Base-by-base conservation (phyloP, 345 rosid genomes). In the Melaleuca alternifolia region DNA sequence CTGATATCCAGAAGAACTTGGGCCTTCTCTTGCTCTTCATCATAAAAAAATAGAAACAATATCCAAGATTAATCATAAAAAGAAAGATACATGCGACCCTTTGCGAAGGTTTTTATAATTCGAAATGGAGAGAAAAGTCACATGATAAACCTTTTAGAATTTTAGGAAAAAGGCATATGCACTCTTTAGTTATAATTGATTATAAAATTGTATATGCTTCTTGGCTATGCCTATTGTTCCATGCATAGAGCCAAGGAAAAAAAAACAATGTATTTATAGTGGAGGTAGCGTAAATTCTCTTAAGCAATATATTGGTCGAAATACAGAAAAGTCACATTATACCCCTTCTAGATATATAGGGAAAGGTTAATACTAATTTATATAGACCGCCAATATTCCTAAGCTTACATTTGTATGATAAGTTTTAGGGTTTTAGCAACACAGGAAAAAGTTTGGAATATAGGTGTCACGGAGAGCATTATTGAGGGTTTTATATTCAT, bases 1-100 rank as follows among this genome's bases (percentile, higher is more conserved):
- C 99, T 84, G 98, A 92, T 88, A 96, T 89, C 99, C 99, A 97
- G 51, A 97, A 97, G 54, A 95, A 90, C 83, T 87, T 95, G 83
- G 98, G 98, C n/a, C 84, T 89, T 88, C 88, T 95, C 93, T 97
- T 94, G 92, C 98, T 93, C 99, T 97, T 37, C 24, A 71, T 71
- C 79, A 18, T 71, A 30, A 15, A 62, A 30, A 30, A 30, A 13
- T 14, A 71, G 14, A 15, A 10, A 41, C 41, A 41, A 41, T 33
- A 71, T 37, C 48, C 26, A 71, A 37, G 81, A 71, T 71, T 2
- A 71, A 20, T 71, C 23, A 37, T 71, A 24, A 71, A 0, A 37
- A 71, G 7, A 37, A 0, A 41, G 41, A 37, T 71, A 23, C 81
- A 71, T 71, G 81, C 81, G 44, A 71, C 13, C 16, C 24, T 18